Base-by-base conservation (phyloP, 768 basidiomycete species). In the Leccinum pellstonianum region DNA sequence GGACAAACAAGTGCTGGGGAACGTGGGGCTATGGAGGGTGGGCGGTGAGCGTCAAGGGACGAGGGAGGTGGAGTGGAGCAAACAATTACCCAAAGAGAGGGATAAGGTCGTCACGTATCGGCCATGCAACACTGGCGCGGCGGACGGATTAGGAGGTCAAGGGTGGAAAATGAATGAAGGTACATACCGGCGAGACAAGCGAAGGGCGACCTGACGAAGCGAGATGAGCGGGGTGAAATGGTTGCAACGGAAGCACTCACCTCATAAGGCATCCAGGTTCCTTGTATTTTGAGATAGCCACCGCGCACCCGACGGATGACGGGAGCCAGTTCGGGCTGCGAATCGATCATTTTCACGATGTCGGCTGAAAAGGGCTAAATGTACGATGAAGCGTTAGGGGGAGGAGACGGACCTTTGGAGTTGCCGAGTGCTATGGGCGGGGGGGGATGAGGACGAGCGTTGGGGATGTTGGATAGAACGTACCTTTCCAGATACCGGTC, bases 401-500 rank as follows among this genome's bases (percentile, higher is more conserved):
- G 54, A 17, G 29, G 46, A 19, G 60, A 62, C 73, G 48, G 60
- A 91, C 90, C 90, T 83, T 93, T 93, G n/a, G 91, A 90, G 64
- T 93, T 91, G 56, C 91, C 91, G 47, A 93, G 83, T 33, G 91
- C 91, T 93, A 66, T 14, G 59, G 25, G 9, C 21, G 11, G 57
- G 66, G 19, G 17, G 46, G 15, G 23, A 63, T 66, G 58, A 68
- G 63, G 3, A 38, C 9, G 52, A 47, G 31, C 6, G 41, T 23
- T 27, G 25, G 38, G 17, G n/a, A 0, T 19, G 43, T 11, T 10
- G 19, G 10, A 46, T 21, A 10, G 4, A 21, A 61, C 77, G 61
- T 59, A 91, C 91, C 92, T 81, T 95, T 95, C 93, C 93, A 95
- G 55, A 95, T 95, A 10, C 91, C 90, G 1, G 93, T 95, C 92